A percentile compares a stretch with the other conserved stretches of the same genome.
Evolutionary conservation across 2,329 filamentous ascomycete species (phyloP).

Genomic region (Clonostachys sp.): DNA sequence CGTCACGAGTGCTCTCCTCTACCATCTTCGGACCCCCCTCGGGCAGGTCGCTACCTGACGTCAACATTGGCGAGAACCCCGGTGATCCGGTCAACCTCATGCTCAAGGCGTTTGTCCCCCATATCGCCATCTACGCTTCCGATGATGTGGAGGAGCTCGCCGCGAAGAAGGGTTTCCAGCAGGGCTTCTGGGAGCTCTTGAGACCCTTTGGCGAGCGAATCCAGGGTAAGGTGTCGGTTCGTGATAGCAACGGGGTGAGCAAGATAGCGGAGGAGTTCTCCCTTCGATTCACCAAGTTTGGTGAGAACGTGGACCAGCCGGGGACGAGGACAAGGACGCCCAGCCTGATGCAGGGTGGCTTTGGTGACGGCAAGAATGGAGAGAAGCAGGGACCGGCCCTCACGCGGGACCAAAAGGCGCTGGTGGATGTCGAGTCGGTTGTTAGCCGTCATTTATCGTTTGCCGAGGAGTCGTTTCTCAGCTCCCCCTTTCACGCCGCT

Average conservation of each 20-base stretch:
- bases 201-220: slow-evolving; percentile 88
- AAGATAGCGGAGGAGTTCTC: slow-evolving; percentile 85
- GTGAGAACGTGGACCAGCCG: slow-evolving; percentile 49
- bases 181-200: slow-evolving; percentile 79
- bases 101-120: slow-evolving; percentile 80
- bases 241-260: slow-evolving; percentile 85
- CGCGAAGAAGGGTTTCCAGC: slow-evolving; percentile 76
- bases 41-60: slow-evolving; percentile 36
- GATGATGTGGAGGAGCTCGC: slow-evolving; percentile 78
- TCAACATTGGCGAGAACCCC: slow-evolving; percentile 34
- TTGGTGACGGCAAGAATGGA: slow-evolving; percentile 24
- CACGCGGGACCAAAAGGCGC: slow-evolving; percentile 18
- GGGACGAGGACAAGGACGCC: slow-evolving; percentile 40
- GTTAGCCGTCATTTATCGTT: slow-evolving; percentile 75
- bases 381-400: slow-evolving; percentile 20
- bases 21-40: slow-evolving; percentile 50
- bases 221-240: slow-evolving; percentile 80
- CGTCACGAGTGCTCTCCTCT: slow-evolving; percentile 50
- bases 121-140: slow-evolving; percentile 84
- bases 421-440: slow-evolving; percentile 72
- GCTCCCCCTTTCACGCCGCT: slow-evolving; percentile 24
- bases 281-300: slow-evolving; percentile 76
- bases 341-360: slow-evolving; percentile 1
- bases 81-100: slow-evolving; percentile 62
- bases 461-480: slow-evolving; percentile 57